Percentiles rank a stretch among this genome's conserved stretches.
Evolutionary conservation across 768 basidiomycete genomes (phyloP).

Genomic region (Cantharellus anzutake): DNA sequence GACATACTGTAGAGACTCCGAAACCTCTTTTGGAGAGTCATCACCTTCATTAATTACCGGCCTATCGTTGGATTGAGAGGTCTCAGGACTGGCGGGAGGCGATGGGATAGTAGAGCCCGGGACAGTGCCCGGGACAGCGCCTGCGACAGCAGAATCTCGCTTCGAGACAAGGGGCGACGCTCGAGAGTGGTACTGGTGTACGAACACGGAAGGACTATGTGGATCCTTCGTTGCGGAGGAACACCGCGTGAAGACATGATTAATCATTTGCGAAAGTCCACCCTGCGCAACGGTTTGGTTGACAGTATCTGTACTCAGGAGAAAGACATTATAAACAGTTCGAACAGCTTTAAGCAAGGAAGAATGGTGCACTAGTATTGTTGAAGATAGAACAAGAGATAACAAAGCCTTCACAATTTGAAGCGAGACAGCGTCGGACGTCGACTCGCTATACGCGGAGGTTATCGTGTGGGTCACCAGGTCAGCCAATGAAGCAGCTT

Average conservation of each 20-base stretch:
- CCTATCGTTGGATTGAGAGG: not conserved
- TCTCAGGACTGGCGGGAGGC: not conserved
- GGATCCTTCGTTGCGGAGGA: not conserved
- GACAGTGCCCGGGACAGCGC: not conserved
- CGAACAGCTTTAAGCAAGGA: constrained; percentile 88
- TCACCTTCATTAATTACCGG: not conserved
- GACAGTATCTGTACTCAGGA: constrained; percentile 72
- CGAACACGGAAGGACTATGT: not conserved
- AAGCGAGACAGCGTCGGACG: constrained; percentile 78
- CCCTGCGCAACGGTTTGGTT: constrained; percentile 99
- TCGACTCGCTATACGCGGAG: constrained; percentile 70
- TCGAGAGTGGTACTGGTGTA: too few species aligned
- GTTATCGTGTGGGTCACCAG: constrained; percentile 90
- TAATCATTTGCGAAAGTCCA: constrained; percentile 93
- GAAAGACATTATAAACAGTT: constrained; percentile 95
- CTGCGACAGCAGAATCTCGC: not conserved
- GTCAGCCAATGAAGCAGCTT: constrained; percentile 59
- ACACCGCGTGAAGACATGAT: constrained; percentile 84
- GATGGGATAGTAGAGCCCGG: not conserved
- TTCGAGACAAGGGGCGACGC: too few species aligned
- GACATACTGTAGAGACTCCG: too few species aligned
- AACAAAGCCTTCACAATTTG: constrained; percentile 95
- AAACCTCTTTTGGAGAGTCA: not conserved
- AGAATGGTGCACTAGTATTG: constrained; percentile 83
- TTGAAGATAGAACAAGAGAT: constrained; percentile 70